phyloP scores from a whole-genome alignment of 352 stramenopile species.

The Pythium aquatile region DNA sequence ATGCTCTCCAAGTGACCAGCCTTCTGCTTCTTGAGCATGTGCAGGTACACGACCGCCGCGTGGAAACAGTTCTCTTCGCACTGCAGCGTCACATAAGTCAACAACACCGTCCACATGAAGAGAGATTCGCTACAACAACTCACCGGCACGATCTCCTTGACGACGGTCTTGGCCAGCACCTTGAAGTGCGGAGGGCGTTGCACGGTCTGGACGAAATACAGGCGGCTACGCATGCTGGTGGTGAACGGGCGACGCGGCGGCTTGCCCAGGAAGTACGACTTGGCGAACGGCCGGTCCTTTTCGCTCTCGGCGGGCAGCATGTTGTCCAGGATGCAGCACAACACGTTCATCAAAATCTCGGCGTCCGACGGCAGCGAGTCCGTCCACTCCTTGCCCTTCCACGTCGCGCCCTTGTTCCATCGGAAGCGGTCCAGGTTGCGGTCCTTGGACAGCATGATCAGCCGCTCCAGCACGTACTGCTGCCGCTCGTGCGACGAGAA shows the following conservation, averaged over 20 bases:
- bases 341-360: constrained; percentile 87
- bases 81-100: constrained; percentile 28
- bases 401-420: constrained; percentile 78
- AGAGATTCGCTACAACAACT: constrained; percentile 12
- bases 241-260: constrained; percentile 74
- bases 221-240: constrained; percentile 56
- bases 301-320: constrained; percentile 75
- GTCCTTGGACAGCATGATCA: constrained; percentile 88
- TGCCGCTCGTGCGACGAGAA: constrained; percentile 78
- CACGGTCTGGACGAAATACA: constrained; percentile 80
- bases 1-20: constrained; percentile 86
- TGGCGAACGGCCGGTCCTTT: constrained; percentile 79
- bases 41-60: constrained; percentile 79
- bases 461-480: constrained; percentile 79
- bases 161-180: constrained; percentile 65
- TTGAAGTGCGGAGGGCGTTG: constrained; percentile 81
- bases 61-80: constrained; percentile 86
- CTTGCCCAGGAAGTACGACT: constrained; percentile 78
- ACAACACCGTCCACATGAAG: background rate
- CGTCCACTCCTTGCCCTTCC: constrained; percentile 86
- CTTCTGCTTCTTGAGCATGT: constrained; percentile 85
- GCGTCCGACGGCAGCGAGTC: constrained; percentile 74
- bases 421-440: constrained; percentile 80
- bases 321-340: constrained; percentile 88
- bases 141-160: constrained; percentile 83